These are phyloP conservation scores for Melanogaster broomeanus DNA, from an alignment of 768 basidiomycete species.

Conservation along the genomic window DNA sequence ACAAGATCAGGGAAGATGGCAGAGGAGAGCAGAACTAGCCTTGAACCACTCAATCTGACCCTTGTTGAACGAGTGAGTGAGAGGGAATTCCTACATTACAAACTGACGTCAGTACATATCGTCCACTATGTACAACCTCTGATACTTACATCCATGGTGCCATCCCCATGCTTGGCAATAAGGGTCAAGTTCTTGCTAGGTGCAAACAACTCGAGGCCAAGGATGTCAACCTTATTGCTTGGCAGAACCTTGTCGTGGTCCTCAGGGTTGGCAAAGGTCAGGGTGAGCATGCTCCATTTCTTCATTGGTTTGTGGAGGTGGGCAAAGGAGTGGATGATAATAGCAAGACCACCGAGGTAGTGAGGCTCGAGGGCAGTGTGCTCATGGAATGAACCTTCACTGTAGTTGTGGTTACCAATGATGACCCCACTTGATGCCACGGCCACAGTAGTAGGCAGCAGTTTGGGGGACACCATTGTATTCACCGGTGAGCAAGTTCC, in stretches of 20 bases:
- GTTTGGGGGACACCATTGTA: slow-evolving; percentile 84
- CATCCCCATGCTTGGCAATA: slow-evolving; percentile 80
- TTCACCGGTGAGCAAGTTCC: slow-evolving; percentile 87
- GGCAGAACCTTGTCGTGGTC: slow-evolving; percentile 95
- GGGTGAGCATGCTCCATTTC: slow-evolving; percentile 98
- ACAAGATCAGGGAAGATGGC: not conserved
- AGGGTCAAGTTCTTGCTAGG: slow-evolving; percentile 92
- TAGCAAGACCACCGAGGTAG: slow-evolving; percentile 90
- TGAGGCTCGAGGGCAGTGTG: slow-evolving; percentile 97
- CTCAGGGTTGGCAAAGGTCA: slow-evolving; percentile 88
- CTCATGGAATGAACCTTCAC: slow-evolving; percentile 97
- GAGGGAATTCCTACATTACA: slow-evolving; percentile 57
- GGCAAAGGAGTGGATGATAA: slow-evolving; percentile 95
- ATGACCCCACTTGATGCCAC: slow-evolving; percentile 96
- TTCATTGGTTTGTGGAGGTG: slow-evolving; percentile 99
- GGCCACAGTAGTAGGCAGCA: slow-evolving; percentile 85
- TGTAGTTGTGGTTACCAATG: slow-evolving; percentile 94
- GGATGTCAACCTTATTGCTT: slow-evolving; percentile 84
- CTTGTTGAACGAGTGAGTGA: slow-evolving; percentile 95
- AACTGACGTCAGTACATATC: slow-evolving; percentile 16
- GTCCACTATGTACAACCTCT: not conserved
- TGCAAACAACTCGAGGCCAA: slow-evolving; percentile 85
- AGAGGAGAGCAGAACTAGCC: slow-evolving; percentile 81
- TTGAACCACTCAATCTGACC: slow-evolving; percentile 99
- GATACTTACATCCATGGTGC: slow-evolving; percentile 59